Evolutionary conservation across 192 early-diverging fungal genomes (phyloP), one percentile per base, ranked within the genome.

Genomic region (Allomyces javanicus): DNA sequence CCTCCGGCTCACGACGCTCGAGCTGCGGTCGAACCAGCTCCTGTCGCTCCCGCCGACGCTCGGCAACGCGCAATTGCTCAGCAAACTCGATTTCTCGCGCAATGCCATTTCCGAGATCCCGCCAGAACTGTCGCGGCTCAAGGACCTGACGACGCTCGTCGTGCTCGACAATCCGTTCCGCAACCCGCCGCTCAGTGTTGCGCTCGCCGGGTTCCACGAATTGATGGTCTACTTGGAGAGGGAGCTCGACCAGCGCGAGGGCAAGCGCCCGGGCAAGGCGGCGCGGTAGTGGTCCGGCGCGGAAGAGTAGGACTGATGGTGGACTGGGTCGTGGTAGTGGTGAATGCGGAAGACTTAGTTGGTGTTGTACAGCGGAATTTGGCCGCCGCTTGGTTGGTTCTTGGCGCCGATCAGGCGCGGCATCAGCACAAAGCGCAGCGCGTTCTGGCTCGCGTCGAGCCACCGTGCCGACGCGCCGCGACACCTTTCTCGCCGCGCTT

Each of bases 81-180:
- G 24, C 26, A 65, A 65, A 23, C 40, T 65, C 14, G 65, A 65
- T 44, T 21, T 40, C 25, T 44, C 33, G 33, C 26, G 12, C 33
- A 65, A 65, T 26, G 21, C n/a, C n/a, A 43, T 65, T 14, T 27
- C 44, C 11, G 25, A 43, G 25, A 27, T 65, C 17, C 65, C 65
- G 17, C 26, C 44, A 14, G 65, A 27, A 12, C 44, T 65, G 10
- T 27, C 24, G 21, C 21, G 21, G 21, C 65, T 65, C 12, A 10
- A 26, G 11, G 44, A 65, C 22, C 27, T 65, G 27, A 26, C 40
- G 65, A 33, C 27, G 25, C 44, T 65, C 33, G 65, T 26, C 27
- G 27, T 65, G 14, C n/a, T n/a, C 26, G 65, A 65, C 65, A 65
- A 65, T 14, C 65, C 65, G 23, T 21, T 65, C 26, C 44, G 21